Percentiles rank a stretch among this genome's conserved stretches.
Conservation (phyloP, 2,329 filamentous ascomycete genomes). For the Fusarium buharicum region DNA sequence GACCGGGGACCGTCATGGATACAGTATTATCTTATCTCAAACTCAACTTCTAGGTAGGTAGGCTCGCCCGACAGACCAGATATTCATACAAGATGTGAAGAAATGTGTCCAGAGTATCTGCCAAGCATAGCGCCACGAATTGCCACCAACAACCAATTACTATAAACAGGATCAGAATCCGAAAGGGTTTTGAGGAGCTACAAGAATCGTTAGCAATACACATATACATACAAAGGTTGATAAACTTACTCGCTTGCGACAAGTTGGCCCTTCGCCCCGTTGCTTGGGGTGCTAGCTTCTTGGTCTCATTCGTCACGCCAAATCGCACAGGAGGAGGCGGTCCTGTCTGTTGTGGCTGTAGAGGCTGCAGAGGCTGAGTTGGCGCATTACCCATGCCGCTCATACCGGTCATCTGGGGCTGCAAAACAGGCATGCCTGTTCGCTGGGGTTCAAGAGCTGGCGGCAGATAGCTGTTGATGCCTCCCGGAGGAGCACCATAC, state of each 20-base stretch:
- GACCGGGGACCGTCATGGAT: slow-evolving; percentile 25
- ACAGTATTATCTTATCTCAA: slow-evolving; percentile 42
- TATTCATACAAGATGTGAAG: slow-evolving; percentile 41
- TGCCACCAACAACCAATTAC: slow-evolving; percentile 11
- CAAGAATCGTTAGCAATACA: slow-evolving; percentile 28
- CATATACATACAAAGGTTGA: neutral
- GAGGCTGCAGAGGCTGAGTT: slow-evolving; percentile 53
- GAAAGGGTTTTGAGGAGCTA: slow-evolving; percentile 65
- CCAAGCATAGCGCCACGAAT: slow-evolving; percentile 17
- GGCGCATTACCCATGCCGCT: slow-evolving; percentile 60
- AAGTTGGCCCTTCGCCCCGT: slow-evolving; percentile 93
- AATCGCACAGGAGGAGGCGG: slow-evolving; percentile 91
- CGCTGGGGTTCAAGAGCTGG: slow-evolving; percentile 69
- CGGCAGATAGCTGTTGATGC: slow-evolving; percentile 68
- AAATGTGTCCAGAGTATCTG: slow-evolving; percentile 42
- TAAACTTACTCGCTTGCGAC: slow-evolving; percentile 90
- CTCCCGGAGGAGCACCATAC: slow-evolving; percentile 56
- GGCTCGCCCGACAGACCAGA: slow-evolving; percentile 35
- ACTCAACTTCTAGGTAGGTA: slow-evolving; percentile 36
- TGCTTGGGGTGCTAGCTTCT: slow-evolving; percentile 84
- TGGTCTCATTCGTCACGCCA: slow-evolving; percentile 76
- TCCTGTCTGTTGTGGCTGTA: slow-evolving; percentile 62
- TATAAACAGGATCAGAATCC: slow-evolving; percentile 54
- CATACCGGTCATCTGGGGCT: slow-evolving; percentile 61
- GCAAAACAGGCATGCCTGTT: slow-evolving; percentile 62